Evolutionary conservation across 1,284 basidiomycete genomes (phyloP).

Genomic region (Ganoderma leucocontextum): DNA sequence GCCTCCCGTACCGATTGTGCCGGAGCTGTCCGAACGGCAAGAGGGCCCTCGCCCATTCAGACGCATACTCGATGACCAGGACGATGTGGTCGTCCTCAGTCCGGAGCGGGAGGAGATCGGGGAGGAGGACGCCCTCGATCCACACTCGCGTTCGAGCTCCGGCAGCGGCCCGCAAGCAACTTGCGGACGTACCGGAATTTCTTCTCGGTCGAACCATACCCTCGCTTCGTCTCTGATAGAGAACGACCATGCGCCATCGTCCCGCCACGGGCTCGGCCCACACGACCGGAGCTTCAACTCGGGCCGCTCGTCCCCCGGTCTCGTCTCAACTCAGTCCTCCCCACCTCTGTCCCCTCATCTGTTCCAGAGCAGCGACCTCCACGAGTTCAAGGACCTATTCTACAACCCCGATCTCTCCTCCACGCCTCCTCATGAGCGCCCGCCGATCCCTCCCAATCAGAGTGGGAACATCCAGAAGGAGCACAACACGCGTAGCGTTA

Average conservation of each 20-base stretch:
- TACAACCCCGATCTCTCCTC: slow-evolving; percentile 48
- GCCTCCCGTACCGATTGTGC: slow-evolving; percentile 19
- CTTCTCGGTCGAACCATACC: slow-evolving; percentile 36
- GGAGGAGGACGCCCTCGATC: slow-evolving; percentile 19
- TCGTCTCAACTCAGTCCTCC: slow-evolving; percentile 52
- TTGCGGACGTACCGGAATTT: slow-evolving; percentile 28
- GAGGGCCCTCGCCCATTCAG: slow-evolving; percentile 23
- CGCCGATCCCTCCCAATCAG: slow-evolving; percentile 36
- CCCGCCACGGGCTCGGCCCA: slow-evolving; percentile 30
- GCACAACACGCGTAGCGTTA: slow-evolving; percentile 46
- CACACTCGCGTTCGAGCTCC: slow-evolving; percentile 9
- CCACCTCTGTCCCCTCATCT: slow-evolving; percentile 45
- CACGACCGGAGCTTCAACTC: slow-evolving; percentile 32
- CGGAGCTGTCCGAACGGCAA: slow-evolving; percentile 22
- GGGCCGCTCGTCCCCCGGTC: slow-evolving; percentile 45
- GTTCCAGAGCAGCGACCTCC: slow-evolving; percentile 65
- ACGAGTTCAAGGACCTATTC: slow-evolving; percentile 75
- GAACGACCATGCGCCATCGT: slow-evolving; percentile 37
- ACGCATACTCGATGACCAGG: slow-evolving; percentile 22
- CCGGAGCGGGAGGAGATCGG: slow-evolving; percentile 16
- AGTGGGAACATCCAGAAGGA: slow-evolving; percentile 41
- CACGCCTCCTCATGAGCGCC: slow-evolving; percentile 27
- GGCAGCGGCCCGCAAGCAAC: slow-evolving; percentile 10
- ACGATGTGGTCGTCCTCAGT: slow-evolving; percentile 26
- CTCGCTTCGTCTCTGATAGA: slow-evolving; percentile 40